A percentile compares a stretch with the other conserved stretches of the same genome.
Evolutionary conservation across 2,329 filamentous ascomycete genomes (phyloP).

Genomic region (Beauveria sp.): DNA sequence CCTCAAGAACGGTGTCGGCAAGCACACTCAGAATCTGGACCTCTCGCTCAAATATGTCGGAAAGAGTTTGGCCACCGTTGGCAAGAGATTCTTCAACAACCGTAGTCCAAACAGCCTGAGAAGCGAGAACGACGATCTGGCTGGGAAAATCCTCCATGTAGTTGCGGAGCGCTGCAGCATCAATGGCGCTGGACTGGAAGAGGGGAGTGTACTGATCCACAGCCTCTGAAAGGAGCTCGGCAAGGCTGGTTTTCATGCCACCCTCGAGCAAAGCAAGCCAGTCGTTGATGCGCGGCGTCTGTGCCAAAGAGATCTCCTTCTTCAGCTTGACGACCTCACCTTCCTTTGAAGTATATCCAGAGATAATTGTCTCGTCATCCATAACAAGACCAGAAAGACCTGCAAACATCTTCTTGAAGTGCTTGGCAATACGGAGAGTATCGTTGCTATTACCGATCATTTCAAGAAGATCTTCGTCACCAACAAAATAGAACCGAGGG

Average conservation of each 20-base stretch:
- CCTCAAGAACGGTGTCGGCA: conserved; percentile 80
- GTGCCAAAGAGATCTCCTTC: conserved; percentile 83
- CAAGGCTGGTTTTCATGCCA: conserved; percentile 90
- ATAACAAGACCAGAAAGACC: conserved; percentile 85
- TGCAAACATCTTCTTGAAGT: conserved; percentile 99
- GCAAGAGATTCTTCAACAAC: conserved; percentile 71
- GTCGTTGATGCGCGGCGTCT: conserved; percentile 95
- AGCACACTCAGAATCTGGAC: conserved; percentile 79
- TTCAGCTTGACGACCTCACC: conserved; percentile 81
- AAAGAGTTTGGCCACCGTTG: conserved; percentile 62
- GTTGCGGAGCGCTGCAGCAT: conserved; percentile 61
- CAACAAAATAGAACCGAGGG: conserved; percentile 98
- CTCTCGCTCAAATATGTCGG: conserved; percentile 69
- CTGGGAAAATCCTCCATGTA: conserved; percentile 83
- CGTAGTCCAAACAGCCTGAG: conserved; percentile 89
- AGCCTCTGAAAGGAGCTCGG: conserved; percentile 82
- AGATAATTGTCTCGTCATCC: conserved; percentile 83
- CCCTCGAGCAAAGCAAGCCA: conserved; percentile 91
- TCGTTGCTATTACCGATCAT: conserved; percentile 99
- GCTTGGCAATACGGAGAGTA: conserved; percentile 89
- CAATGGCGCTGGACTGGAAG: conserved; percentile 63
- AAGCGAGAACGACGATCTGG: conserved; percentile 90
- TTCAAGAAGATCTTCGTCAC: conserved; percentile 94
- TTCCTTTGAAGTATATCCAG: conserved; percentile 91
- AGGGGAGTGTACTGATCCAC: conserved; percentile 74